phyloP scores from a whole-genome alignment of 257 asterid species.

The Solanum neorickii region DNA sequence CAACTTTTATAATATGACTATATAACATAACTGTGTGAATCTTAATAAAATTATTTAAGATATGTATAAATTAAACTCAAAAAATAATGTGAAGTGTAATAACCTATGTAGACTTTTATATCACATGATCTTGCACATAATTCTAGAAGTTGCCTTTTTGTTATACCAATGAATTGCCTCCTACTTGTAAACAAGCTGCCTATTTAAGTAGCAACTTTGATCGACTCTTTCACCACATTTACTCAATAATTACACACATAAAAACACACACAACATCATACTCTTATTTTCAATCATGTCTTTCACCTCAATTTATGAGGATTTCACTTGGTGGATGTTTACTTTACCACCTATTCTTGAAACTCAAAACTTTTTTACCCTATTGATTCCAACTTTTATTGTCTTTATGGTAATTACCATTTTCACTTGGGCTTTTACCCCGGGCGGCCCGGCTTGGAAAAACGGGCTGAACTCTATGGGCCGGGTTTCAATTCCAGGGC shows the following conservation, averaged over 20 bases:
- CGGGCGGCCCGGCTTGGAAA: conserved; percentile 45
- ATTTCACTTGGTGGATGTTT: conserved; percentile 27
- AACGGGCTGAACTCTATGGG: conserved; percentile 26
- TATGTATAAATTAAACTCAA: fast-evolving
- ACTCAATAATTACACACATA: background rate
- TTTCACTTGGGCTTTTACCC: conserved; percentile 32
- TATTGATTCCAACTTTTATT: background rate
- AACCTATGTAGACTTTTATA: background rate
- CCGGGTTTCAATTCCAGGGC: conserved; percentile 33
- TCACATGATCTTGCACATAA: background rate
- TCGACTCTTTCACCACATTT: background rate
- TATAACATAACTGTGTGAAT: background rate
- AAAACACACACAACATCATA: background rate
- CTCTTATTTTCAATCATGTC: conserved; percentile 16
- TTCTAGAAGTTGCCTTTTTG: background rate
- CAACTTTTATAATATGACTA: background rate
- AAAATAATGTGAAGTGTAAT: background rate
- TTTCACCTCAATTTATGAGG: conserved; percentile 14
- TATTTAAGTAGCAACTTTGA: conserved; percentile 22
- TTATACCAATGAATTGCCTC: conserved; percentile 1
- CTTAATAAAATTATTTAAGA: background rate
- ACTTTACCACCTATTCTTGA: conserved; percentile 32
- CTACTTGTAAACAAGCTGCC: conserved; percentile 14
- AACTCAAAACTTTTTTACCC: conserved; percentile 9
- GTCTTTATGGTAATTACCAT: conserved; percentile 8